phyloP scores from a whole-genome alignment of 768 basidiomycete genomes.

The Trametes cinnabarina region DNA sequence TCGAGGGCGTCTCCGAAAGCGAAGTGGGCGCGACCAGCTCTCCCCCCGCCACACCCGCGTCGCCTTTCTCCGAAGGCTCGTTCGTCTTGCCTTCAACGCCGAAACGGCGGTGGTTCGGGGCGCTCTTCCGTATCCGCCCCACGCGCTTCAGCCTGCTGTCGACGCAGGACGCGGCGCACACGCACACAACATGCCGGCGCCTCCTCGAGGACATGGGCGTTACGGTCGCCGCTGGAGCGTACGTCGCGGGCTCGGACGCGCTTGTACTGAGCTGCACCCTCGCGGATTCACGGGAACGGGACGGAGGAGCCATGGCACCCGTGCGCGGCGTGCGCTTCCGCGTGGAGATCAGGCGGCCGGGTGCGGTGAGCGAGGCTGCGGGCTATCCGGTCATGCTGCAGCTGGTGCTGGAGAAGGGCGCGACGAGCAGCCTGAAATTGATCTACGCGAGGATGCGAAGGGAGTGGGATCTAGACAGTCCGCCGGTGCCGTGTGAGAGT shows the following conservation, averaged over 20 bases:
- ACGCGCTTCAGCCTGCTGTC: slow-evolving; percentile 58
- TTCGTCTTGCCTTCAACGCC: slow-evolving; percentile 52
- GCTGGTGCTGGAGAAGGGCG: slow-evolving; percentile 84
- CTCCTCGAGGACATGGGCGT: slow-evolving; percentile 73
- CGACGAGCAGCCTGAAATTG: slow-evolving; percentile 75
- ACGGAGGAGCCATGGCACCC: slow-evolving; percentile 44
- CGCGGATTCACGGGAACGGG: slow-evolving; percentile 57
- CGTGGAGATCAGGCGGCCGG: slow-evolving; percentile 62
- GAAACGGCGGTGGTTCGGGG: slow-evolving; percentile 67
- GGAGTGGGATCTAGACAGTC: slow-evolving; percentile 67
- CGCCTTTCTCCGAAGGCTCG: slow-evolving; percentile 37
- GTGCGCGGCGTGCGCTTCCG: slow-evolving; percentile 79
- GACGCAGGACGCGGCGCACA: slow-evolving; percentile 54
- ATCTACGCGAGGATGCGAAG: slow-evolving; percentile 63
- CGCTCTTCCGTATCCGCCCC: slow-evolving; percentile 84
- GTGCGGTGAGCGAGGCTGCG: slow-evolving; percentile 39
- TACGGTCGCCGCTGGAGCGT: slow-evolving; percentile 1
- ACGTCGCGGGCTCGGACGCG: slow-evolving; percentile 45
- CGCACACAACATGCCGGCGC: slow-evolving; percentile 70
- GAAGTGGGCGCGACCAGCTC: slow-evolving; percentile 22
- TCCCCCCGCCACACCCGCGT: slow-evolving; percentile 46
- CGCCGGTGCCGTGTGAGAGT: slow-evolving; percentile 19
- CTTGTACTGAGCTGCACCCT: slow-evolving; percentile 70
- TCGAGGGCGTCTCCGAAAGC: slow-evolving; percentile 23
- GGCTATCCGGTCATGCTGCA: slow-evolving; percentile 59